Evolutionary conservation across 2,329 filamentous ascomycete genomes (phyloP).

Genomic region (Aspergillus sojae): DNA sequence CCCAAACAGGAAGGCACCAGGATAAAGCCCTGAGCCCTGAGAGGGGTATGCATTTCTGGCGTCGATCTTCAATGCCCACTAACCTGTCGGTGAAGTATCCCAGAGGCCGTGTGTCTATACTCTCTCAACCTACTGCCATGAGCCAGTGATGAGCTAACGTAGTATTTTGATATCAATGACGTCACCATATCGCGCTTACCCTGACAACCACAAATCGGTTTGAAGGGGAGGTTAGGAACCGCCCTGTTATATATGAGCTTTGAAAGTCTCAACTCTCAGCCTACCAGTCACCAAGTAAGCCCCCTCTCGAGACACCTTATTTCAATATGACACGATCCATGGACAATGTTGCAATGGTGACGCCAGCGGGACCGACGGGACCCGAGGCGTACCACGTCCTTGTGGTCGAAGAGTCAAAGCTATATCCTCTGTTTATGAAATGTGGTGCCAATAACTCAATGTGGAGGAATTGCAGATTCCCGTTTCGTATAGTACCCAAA

Average conservation of each 20-base stretch:
- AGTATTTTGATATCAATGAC: constrained; percentile 2
- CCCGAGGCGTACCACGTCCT: not conserved
- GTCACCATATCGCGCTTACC: not conserved
- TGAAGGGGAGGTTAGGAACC: not conserved
- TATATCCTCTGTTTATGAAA: not conserved
- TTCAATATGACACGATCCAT: constrained; percentile 9
- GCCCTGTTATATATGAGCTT: not conserved
- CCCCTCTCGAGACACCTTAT: not conserved
- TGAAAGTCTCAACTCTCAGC: not conserved
- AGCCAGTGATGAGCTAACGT: constrained; percentile 3
- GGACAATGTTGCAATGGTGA: constrained; percentile 14
- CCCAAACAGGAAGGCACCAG: not conserved
- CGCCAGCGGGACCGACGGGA: constrained; percentile 9
- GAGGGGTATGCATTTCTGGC: not conserved
- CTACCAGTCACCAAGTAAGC: not conserved
- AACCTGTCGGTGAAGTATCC: too few relatives aligned
- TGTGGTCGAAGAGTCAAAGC: not conserved
- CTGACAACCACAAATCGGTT: not conserved
- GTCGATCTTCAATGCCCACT: too few relatives aligned
- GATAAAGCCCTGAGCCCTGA: not conserved
- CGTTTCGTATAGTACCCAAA: not conserved
- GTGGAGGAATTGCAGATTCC: too few relatives aligned
- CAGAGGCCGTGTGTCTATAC: too few relatives aligned
- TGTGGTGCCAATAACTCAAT: not conserved
- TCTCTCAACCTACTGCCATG: not conserved